Percentiles rank a stretch among this genome's conserved stretches.
These are phyloP conservation scores for Sugiyamaella mastotermitis DNA, from an alignment of 805 yeast genomes.

Conservation along the genomic window DNA sequence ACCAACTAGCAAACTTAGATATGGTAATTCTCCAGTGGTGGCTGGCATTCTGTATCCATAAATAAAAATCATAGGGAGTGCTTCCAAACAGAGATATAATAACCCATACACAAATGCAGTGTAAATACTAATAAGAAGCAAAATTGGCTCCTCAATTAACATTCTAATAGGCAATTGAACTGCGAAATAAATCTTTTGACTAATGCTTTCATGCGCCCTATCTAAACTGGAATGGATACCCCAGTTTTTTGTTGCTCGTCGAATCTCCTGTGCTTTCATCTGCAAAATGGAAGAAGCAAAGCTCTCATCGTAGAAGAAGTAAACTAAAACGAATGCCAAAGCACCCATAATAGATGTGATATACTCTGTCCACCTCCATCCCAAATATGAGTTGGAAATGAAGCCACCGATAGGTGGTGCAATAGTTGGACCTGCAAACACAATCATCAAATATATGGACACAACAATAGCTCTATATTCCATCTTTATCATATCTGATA, in stretches of 20 bases:
- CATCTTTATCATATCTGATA: slow-evolving; percentile 69
- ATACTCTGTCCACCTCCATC: slow-evolving; percentile 85
- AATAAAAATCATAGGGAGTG: slow-evolving; percentile 64
- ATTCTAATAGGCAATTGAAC: slow-evolving; percentile 60
- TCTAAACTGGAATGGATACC: slow-evolving; percentile 73
- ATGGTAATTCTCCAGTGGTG: slow-evolving; percentile 72
- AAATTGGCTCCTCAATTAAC: slow-evolving; percentile 64
- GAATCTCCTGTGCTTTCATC: slow-evolving; percentile 55
- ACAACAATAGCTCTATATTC: slow-evolving; percentile 64
- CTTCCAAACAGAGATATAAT: slow-evolving; percentile 62
- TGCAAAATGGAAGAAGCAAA: slow-evolving; percentile 62
- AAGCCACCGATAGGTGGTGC: slow-evolving; percentile 72
- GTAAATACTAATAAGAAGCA: slow-evolving; percentile 59
- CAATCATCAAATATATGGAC: slow-evolving; percentile 57
- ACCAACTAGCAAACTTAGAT: slow-evolving; percentile 68
- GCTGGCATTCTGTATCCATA: slow-evolving; percentile 48
- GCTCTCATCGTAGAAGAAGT: slow-evolving; percentile 51
- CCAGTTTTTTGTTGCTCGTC: slow-evolving; percentile 74
- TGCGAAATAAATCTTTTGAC: slow-evolving; percentile 55
- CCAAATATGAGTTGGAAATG: slow-evolving; percentile 50
- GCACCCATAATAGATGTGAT: slow-evolving; percentile 57
- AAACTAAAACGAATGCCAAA: slow-evolving; percentile 33
- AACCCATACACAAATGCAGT: slow-evolving; percentile 76
- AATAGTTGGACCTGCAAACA: slow-evolving; percentile 63
- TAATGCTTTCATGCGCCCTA: slow-evolving; percentile 59